phyloP scores from a whole-genome alignment of 139 green algal species.

The Cymbomonas tetramitiformis region DNA sequence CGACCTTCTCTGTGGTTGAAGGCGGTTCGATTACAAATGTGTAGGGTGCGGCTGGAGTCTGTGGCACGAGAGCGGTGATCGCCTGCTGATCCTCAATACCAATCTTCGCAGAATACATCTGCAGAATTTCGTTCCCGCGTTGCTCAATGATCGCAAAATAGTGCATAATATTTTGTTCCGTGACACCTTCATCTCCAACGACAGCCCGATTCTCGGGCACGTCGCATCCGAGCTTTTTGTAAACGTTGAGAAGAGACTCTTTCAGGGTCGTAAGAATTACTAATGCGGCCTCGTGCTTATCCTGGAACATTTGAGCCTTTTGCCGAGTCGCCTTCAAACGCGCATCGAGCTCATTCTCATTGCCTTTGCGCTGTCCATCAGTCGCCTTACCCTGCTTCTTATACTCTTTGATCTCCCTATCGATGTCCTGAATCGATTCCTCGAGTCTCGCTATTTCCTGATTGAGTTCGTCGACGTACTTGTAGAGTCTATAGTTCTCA shows the following conservation, averaged over 20 bases:
- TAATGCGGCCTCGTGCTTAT: too few species aligned
- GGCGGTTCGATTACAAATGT: background rate
- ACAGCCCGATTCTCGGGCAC: constrained; percentile 24
- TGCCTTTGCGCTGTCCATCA: constrained; percentile 18
- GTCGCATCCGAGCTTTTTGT: constrained; percentile 21
- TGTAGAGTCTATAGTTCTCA: constrained; percentile 58
- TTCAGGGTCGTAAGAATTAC: too few species aligned
- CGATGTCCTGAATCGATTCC: constrained; percentile 40
- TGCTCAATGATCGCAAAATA: constrained; percentile 82
- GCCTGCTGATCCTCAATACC: background rate
- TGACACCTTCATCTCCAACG: constrained; percentile 48
- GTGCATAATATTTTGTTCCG: constrained; percentile 59
- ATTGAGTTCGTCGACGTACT: constrained; percentile 66
- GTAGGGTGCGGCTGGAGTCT: too few species aligned
- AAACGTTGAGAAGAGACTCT: background rate
- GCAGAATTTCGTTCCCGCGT: constrained; percentile 65
- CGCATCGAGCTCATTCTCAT: too few species aligned
- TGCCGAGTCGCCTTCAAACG: too few species aligned
- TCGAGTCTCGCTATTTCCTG: constrained; percentile 51
- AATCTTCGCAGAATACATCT: constrained; percentile 24
- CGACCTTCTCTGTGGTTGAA: background rate
- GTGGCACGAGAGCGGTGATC: background rate
- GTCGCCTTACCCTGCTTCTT: constrained; percentile 14
- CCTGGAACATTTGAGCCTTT: too few species aligned
- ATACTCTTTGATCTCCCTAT: constrained; percentile 25